These are phyloP conservation scores for Puccinia novopanici DNA, from an alignment of 1,284 basidiomycete species.

Conservation along the genomic window DNA sequence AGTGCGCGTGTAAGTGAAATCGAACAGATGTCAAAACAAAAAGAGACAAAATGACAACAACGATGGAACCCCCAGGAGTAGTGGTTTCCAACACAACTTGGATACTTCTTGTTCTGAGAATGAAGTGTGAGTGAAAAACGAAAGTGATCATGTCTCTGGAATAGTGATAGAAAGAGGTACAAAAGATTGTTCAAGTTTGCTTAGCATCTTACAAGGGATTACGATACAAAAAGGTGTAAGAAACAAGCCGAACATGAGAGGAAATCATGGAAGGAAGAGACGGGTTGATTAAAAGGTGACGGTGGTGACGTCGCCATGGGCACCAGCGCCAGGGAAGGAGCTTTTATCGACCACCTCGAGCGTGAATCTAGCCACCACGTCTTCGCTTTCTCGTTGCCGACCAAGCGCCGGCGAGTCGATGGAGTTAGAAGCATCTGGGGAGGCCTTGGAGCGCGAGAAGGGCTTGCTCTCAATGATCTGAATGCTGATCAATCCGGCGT, in stretches of 20 bases:
- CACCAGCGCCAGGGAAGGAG: neutral
- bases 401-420: neutral
- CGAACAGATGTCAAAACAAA: neutral
- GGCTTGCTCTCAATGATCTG: constrained; percentile 42
- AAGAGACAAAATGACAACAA: neutral
- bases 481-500: constrained; percentile 39
- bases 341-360: constrained; percentile 44
- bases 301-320: constrained; percentile 35
- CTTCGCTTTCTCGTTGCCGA: constrained; percentile 29
- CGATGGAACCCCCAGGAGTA: neutral
- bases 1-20: neutral
- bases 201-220: constrained; percentile 20
- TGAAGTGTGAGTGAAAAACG: neutral
- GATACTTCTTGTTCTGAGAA: neutral
- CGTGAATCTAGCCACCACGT: constrained; percentile 36
- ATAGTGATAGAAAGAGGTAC: neutral
- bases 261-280: neutral
- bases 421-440: neutral
- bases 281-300: constrained; percentile 23
- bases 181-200: neutral
- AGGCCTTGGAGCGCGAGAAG: neutral
- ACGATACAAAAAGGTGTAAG: neutral
- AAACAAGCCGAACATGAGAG: neutral
- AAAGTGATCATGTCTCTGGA: constrained; percentile 3
- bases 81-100: neutral